phyloP scores from a whole-genome alignment of 1,284 basidiomycete genomes.

The Coniferiporia weirii region DNA sequence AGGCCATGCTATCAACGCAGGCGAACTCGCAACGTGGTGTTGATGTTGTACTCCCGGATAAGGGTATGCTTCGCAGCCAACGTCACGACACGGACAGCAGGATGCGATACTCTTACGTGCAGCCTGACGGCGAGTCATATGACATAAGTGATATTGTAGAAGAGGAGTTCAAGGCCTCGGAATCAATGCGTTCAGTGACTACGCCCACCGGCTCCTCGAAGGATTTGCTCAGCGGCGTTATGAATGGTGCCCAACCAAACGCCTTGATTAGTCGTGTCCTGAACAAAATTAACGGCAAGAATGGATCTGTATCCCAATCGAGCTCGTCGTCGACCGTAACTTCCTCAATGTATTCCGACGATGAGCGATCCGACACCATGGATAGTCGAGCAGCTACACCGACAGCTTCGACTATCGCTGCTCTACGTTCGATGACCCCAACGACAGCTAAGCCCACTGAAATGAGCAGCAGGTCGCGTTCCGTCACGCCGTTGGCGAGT shows the following conservation, averaged over 20 bases:
- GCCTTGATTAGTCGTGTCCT: slow-evolving; percentile 17
- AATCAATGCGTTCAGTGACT: slow-evolving; percentile 21
- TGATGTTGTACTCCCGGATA: slow-evolving; percentile 80
- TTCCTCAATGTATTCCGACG: slow-evolving; percentile 55
- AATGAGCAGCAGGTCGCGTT: slow-evolving; percentile 24
- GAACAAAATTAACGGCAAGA: slow-evolving; percentile 22
- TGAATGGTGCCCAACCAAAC: slow-evolving; percentile 16
- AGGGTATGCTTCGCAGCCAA: slow-evolving; percentile 80
- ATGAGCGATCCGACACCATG: slow-evolving; percentile 34
- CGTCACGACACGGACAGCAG: slow-evolving; percentile 63
- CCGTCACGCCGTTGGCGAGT: slow-evolving; percentile 37
- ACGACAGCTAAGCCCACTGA: slow-evolving; percentile 27
- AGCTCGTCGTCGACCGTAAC: slow-evolving; percentile 24
- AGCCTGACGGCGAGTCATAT: slow-evolving; percentile 78
- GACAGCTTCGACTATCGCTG: slow-evolving; percentile 28
- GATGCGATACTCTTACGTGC: slow-evolving; percentile 89
- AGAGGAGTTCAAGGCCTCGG: slow-evolving; percentile 57
- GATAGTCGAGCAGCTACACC: slow-evolving; percentile 36
- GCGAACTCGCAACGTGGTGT: slow-evolving; percentile 81
- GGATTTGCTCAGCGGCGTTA: slow-evolving; percentile 14
- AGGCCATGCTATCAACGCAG: slow-evolving; percentile 80
- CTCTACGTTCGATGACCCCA: slow-evolving; percentile 28
- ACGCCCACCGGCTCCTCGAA: slow-evolving; percentile 17
- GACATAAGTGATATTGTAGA: slow-evolving; percentile 93
- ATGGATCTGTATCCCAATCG: slow-evolving; percentile 15